These are phyloP conservation scores for Immersiporthe knoxdaviesiana DNA, from an alignment of 2,329 filamentous ascomycete species.

Conservation along the genomic window DNA sequence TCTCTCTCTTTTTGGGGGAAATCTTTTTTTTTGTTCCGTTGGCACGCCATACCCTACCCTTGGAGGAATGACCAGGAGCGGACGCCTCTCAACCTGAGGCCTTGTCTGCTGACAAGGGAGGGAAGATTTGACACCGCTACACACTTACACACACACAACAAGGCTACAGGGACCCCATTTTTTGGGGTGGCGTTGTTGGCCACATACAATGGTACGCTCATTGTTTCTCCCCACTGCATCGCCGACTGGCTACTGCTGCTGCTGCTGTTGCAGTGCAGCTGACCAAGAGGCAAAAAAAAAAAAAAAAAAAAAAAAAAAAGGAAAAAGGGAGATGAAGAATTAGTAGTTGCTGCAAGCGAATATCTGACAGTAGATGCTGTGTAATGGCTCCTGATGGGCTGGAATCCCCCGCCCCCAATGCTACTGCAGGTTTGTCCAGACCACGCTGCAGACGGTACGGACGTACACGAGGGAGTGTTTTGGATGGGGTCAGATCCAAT, in stretches of 20 bases:
- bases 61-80: conserved; percentile 17
- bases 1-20: background rate
- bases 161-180: conserved; percentile 1
- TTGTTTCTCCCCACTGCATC: background rate
- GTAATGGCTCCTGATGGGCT: conserved; percentile 2
- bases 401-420: background rate
- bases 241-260: background rate
- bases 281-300: background rate
- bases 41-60: background rate
- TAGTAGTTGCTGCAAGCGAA: conserved; percentile 5
- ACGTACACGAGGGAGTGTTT: background rate
- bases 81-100: conserved; percentile 27
- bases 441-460: conserved; percentile 1
- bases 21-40: too few relatives aligned
- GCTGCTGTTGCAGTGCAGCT: conserved; percentile 1
- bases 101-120: conserved; percentile 17
- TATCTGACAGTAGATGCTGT: conserved; percentile 26
- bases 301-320: background rate
- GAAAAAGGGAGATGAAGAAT: background rate
- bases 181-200: conserved; percentile 12
- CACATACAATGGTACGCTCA: background rate
- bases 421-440: conserved; percentile 2
- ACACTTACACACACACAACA: conserved; percentile 24
- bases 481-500: background rate
- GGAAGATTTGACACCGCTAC: conserved; percentile 26